A percentile compares a stretch with the other conserved stretches of the same genome.
Conservation (phyloP, 2,329 filamentous ascomycete species). For the Pseudogymnoascus sp. region DNA sequence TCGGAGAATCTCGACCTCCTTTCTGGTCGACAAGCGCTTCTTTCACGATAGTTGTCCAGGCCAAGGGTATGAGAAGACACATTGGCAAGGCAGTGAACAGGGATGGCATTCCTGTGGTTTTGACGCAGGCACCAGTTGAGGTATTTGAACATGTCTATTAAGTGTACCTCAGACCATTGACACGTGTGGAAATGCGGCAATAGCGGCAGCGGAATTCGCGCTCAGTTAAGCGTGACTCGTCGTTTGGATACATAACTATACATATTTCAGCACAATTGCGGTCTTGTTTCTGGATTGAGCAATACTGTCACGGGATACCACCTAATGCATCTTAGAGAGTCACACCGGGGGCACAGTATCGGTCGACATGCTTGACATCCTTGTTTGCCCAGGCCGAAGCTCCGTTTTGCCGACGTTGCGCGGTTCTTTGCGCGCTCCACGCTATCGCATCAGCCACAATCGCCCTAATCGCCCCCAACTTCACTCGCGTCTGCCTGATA, state of each 20-base stretch:
- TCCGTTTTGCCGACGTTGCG: conserved; percentile 8
- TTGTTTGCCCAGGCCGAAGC: neutral
- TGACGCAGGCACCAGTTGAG: neutral
- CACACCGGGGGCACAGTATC: neutral
- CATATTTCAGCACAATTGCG: neutral
- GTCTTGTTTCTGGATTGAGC: neutral
- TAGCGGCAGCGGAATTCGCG: neutral
- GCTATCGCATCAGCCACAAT: conserved; percentile 3
- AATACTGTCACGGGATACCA: neutral
- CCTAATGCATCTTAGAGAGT: neutral
- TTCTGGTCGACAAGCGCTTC: neutral
- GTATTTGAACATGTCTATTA: neutral
- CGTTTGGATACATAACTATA: neutral
- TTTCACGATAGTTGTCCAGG: neutral
- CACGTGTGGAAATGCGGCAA: neutral
- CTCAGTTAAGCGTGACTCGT: neutral
- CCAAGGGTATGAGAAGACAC: neutral
- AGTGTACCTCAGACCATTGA: neutral
- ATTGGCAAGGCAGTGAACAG: neutral
- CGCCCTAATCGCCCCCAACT: conserved; percentile 3
- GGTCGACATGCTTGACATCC: neutral
- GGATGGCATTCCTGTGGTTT: neutral
- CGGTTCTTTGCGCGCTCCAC: neutral
- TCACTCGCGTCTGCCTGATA: neutral
- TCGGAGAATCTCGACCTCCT: neutral